Evolutionary conservation across 306 rosid genomes (phyloP).

Genomic region (Gillenia trifoliata): DNA sequence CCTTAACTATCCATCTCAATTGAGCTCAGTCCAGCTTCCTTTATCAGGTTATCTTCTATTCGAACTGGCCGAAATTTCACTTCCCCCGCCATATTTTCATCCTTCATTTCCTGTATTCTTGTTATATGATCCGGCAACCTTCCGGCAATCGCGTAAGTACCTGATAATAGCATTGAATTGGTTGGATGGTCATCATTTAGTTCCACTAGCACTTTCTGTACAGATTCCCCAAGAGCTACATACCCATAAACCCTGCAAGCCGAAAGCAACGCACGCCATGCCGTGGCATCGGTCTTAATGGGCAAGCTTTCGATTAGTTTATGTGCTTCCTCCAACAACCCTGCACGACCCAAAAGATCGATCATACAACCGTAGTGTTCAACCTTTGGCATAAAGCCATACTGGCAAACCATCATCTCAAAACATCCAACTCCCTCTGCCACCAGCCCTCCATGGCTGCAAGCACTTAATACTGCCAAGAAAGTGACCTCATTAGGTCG

Average conservation of each 20-base stretch:
- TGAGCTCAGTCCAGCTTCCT: slow-evolving; percentile 58
- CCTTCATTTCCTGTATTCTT: slow-evolving; percentile 30
- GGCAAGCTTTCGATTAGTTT: slow-evolving; percentile 53
- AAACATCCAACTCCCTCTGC: slow-evolving; percentile 49
- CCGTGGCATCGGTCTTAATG: slow-evolving; percentile 46
- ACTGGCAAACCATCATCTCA: slow-evolving; percentile 48
- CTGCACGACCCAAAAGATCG: slow-evolving; percentile 75
- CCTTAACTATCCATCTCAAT: slow-evolving; percentile 40
- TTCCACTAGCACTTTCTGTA: slow-evolving; percentile 36
- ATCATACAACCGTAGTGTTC: slow-evolving; percentile 71
- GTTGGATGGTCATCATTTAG: slow-evolving; percentile 54
- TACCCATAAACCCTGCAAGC: slow-evolving; percentile 64
- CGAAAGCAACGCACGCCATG: slow-evolving; percentile 70
- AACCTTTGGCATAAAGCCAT: slow-evolving; percentile 43
- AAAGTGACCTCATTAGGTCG: slow-evolving; percentile 58
- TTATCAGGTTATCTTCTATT: slow-evolving; percentile 24
- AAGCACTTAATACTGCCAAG: slow-evolving; percentile 55
- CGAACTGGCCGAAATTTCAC: slow-evolving; percentile 12
- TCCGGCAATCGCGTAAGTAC: slow-evolving; percentile 63
- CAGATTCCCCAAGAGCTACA: slow-evolving; percentile 47
- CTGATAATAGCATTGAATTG: slow-evolving; percentile 57
- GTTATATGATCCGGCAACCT: slow-evolving; percentile 44
- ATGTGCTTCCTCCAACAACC: slow-evolving; percentile 66
- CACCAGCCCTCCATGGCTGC: slow-evolving; percentile 73
- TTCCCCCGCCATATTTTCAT: slow-evolving; percentile 16